phyloP scores from a whole-genome alignment of 2,329 filamentous ascomycete genomes.

The Blastomyces silverae region DNA sequence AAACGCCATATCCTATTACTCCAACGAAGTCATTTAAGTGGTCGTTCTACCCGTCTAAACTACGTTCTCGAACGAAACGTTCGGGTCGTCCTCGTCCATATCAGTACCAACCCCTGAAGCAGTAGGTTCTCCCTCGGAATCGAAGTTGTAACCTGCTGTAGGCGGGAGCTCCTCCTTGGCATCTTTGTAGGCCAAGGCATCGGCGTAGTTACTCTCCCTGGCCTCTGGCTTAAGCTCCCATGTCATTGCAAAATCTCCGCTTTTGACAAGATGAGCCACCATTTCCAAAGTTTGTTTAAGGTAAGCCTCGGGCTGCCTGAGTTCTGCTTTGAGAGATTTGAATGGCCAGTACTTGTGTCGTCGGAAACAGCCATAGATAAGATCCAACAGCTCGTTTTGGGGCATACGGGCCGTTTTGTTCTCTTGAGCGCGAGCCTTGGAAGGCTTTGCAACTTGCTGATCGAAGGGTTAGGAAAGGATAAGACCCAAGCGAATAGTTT shows the following conservation, averaged over 20 bases:
- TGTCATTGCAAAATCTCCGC: conserved; percentile 74
- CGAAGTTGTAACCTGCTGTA: conserved; percentile 42
- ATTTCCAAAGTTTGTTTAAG: conserved; percentile 77
- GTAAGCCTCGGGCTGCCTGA: conserved; percentile 88
- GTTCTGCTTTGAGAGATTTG: conserved; percentile 67
- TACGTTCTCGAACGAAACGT: conserved; percentile 77
- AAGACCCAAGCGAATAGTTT: background rate
- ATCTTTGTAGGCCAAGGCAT: conserved; percentile 37
- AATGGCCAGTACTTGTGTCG: conserved; percentile 91
- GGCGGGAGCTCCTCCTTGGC: conserved; percentile 49
- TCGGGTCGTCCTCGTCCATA: conserved; percentile 59
- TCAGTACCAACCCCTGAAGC: conserved; percentile 49
- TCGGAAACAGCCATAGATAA: conserved; percentile 75
- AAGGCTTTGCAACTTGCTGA: conserved; percentile 47
- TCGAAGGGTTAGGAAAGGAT: conserved; percentile 13
- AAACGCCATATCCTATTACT: conserved; percentile 10
- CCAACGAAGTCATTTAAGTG: background rate
- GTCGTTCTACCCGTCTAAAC: conserved; percentile 27
- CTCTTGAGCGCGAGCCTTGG: conserved; percentile 52
- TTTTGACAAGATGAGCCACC: conserved; percentile 74
- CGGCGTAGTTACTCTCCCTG: conserved; percentile 47
- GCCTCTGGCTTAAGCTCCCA: conserved; percentile 75
- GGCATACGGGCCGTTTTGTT: conserved; percentile 88
- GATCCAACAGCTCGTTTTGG: conserved; percentile 78
- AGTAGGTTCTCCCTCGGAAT: conserved; percentile 46